Base-by-base conservation (phyloP, 495 filamentous ascomycete species). In the Ramalina peruviana region DNA sequence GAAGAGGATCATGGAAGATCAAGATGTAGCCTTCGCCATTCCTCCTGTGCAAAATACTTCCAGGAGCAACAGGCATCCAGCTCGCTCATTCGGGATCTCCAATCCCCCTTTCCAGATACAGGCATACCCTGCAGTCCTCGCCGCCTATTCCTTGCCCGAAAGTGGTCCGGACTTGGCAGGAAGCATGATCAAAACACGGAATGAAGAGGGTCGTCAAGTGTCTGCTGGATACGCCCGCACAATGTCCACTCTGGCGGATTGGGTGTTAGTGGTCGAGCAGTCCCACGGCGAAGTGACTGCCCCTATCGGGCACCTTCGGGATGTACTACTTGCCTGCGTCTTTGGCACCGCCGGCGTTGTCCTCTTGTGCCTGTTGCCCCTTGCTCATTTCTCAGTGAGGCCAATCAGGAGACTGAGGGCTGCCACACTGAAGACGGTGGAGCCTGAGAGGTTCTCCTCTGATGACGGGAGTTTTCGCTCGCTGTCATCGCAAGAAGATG, bases 221-320 rank as follows among this genome's bases (percentile, higher is more conserved):
- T 79, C 85, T 4, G 78, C 86, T 3, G 86, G 86, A 23, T 86
- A 74, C 48, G 82, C 86, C 16, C 71, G 80, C 12, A 77, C 81
- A 1, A 69, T 71, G 42, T 82, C 69, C 15, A 55, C 66, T 1
- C 60, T 94, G 27, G 82, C 82, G 16, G 73, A 87, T 51, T 95
- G 88, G 88, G 76, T 82, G 16, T 68, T 95, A 9, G 54, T 94
- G 3, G 75, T 94, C 11, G 89, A 94, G 58, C 81, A 90, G 62
- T 71, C 78, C 12, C 74, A 75, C 43, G 55, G 60, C 36, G 88
- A 94, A 58, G 86, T 86, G 7, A 84, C 78, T 63, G 70, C 70
- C n/a, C 82, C 87, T 1, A 86, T 95, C 27, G 55, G 70, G 36
- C 75, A 77, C 17, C 71, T 94, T 20, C 75, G 84, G 26, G 79